A percentile compares a stretch with the other conserved stretches of the same genome.
Evolutionary conservation across 371 early-diverging fungal genomes (phyloP).

Genomic region (Zancudomyces culisetae): DNA sequence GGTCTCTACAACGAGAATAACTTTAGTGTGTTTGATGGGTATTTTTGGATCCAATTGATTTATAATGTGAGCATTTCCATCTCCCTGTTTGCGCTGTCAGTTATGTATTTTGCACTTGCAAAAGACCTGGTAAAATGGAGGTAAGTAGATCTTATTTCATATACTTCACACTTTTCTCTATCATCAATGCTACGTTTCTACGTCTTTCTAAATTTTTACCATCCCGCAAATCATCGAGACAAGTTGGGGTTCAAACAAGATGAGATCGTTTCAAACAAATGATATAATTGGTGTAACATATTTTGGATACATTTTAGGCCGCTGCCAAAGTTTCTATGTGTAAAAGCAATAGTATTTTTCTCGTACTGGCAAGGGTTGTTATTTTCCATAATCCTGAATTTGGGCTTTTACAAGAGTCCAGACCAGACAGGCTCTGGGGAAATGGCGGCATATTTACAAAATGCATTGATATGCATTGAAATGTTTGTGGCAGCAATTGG

Average conservation of each 20-base stretch:
- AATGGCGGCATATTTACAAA: conserved; percentile 74
- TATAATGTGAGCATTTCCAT: conserved; percentile 75
- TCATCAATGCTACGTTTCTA: too few relatives aligned
- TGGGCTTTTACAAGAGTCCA: conserved; percentile 45
- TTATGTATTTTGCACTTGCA: conserved; percentile 72
- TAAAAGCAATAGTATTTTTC: conserved; percentile 87
- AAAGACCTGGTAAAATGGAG: conserved; percentile 54
- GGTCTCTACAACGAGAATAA: conserved; percentile 66
- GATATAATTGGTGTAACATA: too few relatives aligned
- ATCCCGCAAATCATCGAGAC: too few relatives aligned
- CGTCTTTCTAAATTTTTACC: too few relatives aligned
- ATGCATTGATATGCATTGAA: conserved; percentile 80
- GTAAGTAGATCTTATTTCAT: too few relatives aligned
- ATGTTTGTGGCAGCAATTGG: conserved; percentile 69
- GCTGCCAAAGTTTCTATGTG: conserved; percentile 79
- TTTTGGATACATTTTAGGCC: conserved; percentile 38
- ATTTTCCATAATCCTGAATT: conserved; percentile 57
- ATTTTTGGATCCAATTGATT: conserved; percentile 60
- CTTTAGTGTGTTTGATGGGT: conserved; percentile 45
- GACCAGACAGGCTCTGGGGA: conserved; percentile 36
- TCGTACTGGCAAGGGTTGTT: conserved; percentile 91
- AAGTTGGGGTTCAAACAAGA: too few relatives aligned
- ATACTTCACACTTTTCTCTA: too few relatives aligned
- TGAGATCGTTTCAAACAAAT: too few relatives aligned
- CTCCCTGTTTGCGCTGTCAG: conserved; percentile 67